phyloP scores from a whole-genome alignment of 129 eudicot genomes.

The Flaveria brownii region DNA sequence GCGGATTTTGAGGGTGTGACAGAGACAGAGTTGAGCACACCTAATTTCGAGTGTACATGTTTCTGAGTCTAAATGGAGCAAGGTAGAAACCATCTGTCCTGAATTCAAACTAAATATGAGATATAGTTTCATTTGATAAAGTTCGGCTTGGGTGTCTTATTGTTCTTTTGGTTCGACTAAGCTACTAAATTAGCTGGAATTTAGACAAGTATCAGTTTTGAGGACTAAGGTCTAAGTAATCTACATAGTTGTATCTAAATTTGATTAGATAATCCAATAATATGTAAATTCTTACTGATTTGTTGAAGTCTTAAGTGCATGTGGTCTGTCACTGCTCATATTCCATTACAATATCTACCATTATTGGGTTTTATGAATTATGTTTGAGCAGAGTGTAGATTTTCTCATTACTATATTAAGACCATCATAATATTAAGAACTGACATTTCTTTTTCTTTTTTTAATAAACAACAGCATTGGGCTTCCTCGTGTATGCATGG shows the following conservation, averaged over 20 bases:
- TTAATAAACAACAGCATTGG: constrained; percentile 42
- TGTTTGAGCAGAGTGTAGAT: neutral
- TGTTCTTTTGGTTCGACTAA: neutral
- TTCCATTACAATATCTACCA: neutral
- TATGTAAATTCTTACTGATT: neutral
- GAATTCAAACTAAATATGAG: neutral
- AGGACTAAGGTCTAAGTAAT: neutral
- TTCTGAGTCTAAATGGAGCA: neutral
- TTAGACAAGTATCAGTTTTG: neutral
- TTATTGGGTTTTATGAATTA: neutral
- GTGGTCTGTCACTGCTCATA: neutral
- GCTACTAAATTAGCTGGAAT: neutral
- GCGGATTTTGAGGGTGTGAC: no score
- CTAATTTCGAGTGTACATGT: neutral
- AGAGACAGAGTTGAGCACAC: neutral
- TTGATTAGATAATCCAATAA: neutral
- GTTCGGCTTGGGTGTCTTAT: neutral
- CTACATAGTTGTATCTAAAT: neutral
- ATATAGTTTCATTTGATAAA: neutral
- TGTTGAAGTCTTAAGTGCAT: neutral
- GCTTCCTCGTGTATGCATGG: constrained; percentile 60
- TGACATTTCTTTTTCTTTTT: constrained; percentile 19
- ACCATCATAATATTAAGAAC: neutral
- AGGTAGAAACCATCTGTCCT: neutral
- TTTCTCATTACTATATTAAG: neutral